Percentiles rank a stretch among this genome's conserved stretches.
Conservation (phyloP, 257 asterid species). For the Solanum corneliomulleri region DNA sequence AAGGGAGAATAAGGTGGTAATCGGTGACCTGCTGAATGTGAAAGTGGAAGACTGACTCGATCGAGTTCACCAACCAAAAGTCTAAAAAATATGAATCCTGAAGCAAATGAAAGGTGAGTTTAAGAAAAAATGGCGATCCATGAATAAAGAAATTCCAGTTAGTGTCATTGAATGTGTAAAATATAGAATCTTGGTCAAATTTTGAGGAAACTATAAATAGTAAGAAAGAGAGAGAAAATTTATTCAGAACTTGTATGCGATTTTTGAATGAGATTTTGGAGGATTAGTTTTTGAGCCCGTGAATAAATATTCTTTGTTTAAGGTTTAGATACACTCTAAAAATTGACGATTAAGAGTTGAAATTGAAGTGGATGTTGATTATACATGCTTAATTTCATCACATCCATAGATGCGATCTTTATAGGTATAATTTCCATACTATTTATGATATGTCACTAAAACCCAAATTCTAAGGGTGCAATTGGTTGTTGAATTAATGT, state of each 20-base stretch:
- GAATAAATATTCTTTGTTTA: background rate
- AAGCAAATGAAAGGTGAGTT: background rate
- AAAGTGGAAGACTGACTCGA: background rate
- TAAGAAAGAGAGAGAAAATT: too few species aligned
- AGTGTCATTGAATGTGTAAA: background rate
- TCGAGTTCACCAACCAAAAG: background rate
- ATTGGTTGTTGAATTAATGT: background rate
- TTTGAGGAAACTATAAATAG: background rate
- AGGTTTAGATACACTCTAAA: background rate
- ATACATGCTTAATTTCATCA: background rate
- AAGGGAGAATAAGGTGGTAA: background rate
- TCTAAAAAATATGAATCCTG: background rate
- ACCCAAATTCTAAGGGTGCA: background rate
- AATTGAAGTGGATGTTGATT: background rate
- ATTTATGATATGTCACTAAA: background rate
- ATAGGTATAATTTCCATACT: background rate
- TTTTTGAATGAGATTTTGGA: background rate
- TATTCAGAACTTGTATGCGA: background rate
- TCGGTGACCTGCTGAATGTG: background rate
- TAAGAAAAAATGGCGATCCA: background rate
- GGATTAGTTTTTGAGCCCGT: background rate
- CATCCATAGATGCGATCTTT: background rate
- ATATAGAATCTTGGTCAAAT: background rate
- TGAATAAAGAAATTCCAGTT: too few species aligned
- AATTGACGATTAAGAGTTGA: background rate